Percentiles rank a stretch among this genome's conserved stretches.
phyloP scores from a whole-genome alignment of 2,329 filamentous ascomycete genomes.

The Trichoderma citrinoviride region DNA sequence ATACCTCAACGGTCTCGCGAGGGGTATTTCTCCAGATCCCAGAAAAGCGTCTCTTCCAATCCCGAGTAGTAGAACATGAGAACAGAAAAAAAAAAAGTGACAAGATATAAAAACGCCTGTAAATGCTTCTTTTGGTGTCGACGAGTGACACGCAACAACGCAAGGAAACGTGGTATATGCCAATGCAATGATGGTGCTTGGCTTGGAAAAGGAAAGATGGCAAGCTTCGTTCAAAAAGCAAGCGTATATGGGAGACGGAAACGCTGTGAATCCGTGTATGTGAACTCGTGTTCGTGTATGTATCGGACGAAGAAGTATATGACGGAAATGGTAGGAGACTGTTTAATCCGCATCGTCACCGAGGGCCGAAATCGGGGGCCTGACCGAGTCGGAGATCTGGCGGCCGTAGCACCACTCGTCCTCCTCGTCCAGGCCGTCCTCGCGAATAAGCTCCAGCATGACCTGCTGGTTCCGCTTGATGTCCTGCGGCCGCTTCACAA shows the following conservation, averaged over 20 bases:
- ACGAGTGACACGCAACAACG: constrained; percentile 7
- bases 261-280: no score
- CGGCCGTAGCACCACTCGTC: constrained; percentile 63
- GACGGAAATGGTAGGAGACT: neutral
- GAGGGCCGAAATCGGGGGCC: constrained; percentile 49
- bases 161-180: constrained; percentile 15
- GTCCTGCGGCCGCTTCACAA: constrained; percentile 56
- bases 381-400: constrained; percentile 52
- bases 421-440: constrained; percentile 57
- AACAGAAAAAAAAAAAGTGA: neutral
- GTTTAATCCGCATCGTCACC: constrained; percentile 48
- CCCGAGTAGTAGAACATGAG: neutral
- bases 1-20: neutral
- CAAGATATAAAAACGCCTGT: constrained; percentile 15
- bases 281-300: neutral
- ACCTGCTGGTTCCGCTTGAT: constrained; percentile 63
- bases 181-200: neutral
- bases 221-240: neutral
- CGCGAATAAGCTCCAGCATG: constrained; percentile 62
- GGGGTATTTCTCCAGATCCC: neutral
- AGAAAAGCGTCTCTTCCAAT: neutral
- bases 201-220: neutral
- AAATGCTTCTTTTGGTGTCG: constrained; percentile 20
- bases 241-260: constrained; percentile 10
- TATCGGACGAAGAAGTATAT: neutral